phyloP scores from a whole-genome alignment of 139 green algal genomes.

The Micromonas pusilla region DNA sequence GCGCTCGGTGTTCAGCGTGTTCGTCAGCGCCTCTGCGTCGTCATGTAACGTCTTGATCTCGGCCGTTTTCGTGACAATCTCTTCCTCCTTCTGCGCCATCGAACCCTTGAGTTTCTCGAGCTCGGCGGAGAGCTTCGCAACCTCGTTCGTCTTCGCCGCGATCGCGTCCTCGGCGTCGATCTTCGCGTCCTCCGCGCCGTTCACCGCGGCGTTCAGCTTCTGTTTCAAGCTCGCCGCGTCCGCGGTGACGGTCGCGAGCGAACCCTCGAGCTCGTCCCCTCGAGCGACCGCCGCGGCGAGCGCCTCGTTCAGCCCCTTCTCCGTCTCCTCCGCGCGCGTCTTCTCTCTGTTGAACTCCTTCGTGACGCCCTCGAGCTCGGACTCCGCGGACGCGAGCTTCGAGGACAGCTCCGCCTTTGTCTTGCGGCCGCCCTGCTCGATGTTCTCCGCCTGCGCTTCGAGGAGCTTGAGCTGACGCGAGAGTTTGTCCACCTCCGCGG shows the following conservation, averaged over 20 bases:
- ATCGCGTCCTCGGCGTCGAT: not conserved
- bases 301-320: not conserved
- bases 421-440: not conserved
- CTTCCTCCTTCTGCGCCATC: not conserved
- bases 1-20: conserved; percentile 31
- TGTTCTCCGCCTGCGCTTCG: not conserved
- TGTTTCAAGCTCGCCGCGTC: not conserved
- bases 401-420: conserved; percentile 8
- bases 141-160: not conserved
- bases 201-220: not conserved
- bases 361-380: not conserved
- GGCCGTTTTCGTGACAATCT: conserved; percentile 3
- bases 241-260: not conserved
- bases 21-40: conserved; percentile 11
- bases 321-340: not conserved
- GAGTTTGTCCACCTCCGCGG: not conserved
- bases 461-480: conserved; percentile 2
- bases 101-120: conserved; percentile 3
- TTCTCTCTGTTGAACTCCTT: not conserved
- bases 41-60: conserved; percentile 15
- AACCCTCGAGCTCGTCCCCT: not conserved
- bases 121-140: not conserved
- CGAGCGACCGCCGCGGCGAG: conserved; percentile 4
- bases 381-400: not conserved
- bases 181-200: not conserved